Conservation (phyloP, 164 flowering plant species). For the Magnolia sinica region DNA sequence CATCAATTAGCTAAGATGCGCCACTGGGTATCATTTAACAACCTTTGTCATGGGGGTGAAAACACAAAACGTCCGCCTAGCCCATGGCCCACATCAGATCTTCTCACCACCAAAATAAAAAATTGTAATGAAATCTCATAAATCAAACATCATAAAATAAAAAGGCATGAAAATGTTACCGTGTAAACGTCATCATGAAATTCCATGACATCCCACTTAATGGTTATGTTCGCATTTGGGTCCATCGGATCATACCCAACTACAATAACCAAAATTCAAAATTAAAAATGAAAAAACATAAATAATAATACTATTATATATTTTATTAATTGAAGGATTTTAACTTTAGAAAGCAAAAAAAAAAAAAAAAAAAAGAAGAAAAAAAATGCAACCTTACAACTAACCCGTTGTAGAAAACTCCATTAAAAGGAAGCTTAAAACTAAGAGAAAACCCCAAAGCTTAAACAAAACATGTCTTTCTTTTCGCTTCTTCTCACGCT, state of each 20-base stretch:
- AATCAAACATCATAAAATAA: neutral
- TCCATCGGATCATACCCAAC: constrained; percentile 70
- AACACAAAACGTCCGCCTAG: too few species aligned
- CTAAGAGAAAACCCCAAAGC: neutral
- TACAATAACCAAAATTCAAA: constrained; percentile 16
- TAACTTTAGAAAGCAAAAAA: too few species aligned
- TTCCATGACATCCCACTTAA: constrained; percentile 62
- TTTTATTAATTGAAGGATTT: neutral
- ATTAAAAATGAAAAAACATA: neutral
- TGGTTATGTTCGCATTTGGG: constrained; percentile 55
- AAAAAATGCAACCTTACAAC: neutral
- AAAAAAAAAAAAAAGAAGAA: too few species aligned
- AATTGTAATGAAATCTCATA: too few species aligned
- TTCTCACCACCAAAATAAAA: too few species aligned
- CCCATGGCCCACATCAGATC: too few species aligned
- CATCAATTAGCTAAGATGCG: too few species aligned
- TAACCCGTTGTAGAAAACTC: neutral
- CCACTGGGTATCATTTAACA: too few species aligned
- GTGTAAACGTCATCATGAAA: constrained; percentile 24
- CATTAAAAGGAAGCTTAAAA: neutral
- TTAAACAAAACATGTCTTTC: neutral
- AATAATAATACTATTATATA: neutral
- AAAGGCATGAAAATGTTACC: constrained; percentile 31
- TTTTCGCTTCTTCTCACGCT: neutral
- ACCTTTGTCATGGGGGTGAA: too few species aligned